Base-by-base conservation (phyloP, 2,329 filamentous ascomycete species). In the Erysiphe pulchra region DNA sequence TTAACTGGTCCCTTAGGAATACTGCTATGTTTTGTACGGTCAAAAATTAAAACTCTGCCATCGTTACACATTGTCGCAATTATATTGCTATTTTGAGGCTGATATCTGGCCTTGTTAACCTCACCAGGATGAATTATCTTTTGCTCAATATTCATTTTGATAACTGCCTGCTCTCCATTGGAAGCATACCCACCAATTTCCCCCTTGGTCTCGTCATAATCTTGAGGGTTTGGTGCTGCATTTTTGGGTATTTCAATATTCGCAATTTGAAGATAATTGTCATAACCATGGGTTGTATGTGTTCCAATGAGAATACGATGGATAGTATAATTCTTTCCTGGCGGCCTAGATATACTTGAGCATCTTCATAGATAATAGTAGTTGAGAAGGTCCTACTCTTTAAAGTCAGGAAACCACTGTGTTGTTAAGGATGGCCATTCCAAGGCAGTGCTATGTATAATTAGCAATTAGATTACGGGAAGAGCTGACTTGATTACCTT, bases 351-450 rank as follows among this genome's bases (percentile, higher is more conserved):
- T 36, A 9, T 30, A 42, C 38, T 31, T 49, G 31, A 51, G 45
- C 30, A 18, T 18, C 31, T 32, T 11, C 13, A 16, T 24, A 24
- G 20, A 24, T 24, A 24, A 24, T 24, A 24, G 20, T 24, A 24
- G 20, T 24, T 24, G 20, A 33, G 12, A n/a, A 42, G 16, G 39
- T 52, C 67, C 53, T 61, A 74, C 66, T 80, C 76, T 68, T 87
- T 84, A 54, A 87, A 80, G 61, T 98, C 90, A 18, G 92, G 90
- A 54, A 98, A 80, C 92, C 92, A 98, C 66, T 98, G 90, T 2
- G 86, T 86, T 24, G 90, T 95, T 50, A 98, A 73, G 3, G 90
- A 94, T 13, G 90, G 90, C 90, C 90, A 98, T 59, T 93, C 86
- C 47, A 98, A 68, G 37, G 92, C 92, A 52, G 84, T 92, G 56